Conservation (phyloP, 768 basidiomycete genomes). For the Mycena polygramma region DNA sequence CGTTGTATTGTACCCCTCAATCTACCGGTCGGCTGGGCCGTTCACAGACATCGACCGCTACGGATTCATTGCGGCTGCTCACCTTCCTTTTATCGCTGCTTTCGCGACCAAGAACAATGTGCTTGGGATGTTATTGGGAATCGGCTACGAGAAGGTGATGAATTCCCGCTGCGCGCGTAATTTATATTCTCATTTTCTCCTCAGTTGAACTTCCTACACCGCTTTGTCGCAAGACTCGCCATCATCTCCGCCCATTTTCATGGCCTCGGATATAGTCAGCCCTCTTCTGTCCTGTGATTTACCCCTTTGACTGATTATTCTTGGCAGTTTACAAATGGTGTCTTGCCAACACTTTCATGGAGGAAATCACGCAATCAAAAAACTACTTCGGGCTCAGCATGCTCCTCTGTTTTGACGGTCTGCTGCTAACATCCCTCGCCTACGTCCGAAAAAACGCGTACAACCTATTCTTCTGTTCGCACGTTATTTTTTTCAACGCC, state of each 20-base stretch:
- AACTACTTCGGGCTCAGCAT: slow-evolving; percentile 58
- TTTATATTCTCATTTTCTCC: not conserved
- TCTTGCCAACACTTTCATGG: not conserved
- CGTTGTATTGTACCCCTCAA: not conserved
- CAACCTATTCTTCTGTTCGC: slow-evolving; percentile 61
- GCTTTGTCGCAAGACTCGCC: slow-evolving; percentile 16
- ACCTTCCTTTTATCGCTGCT: slow-evolving; percentile 74
- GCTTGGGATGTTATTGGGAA: slow-evolving; percentile 68
- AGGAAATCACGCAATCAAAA: not conserved
- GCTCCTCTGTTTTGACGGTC: slow-evolving; percentile 64
- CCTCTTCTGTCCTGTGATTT: not conserved
- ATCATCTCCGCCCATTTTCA: slow-evolving; percentile 18
- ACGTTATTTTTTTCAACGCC: slow-evolving; percentile 70
- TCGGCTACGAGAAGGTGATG: slow-evolving; percentile 70
- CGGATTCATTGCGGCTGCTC: slow-evolving; percentile 70
- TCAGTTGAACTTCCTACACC: slow-evolving; percentile 23
- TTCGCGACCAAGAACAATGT: slow-evolving; percentile 80
- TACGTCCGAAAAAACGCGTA: slow-evolving; percentile 70
- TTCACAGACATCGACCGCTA: slow-evolving; percentile 63
- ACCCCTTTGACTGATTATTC: not conserved
- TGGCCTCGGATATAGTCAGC: slow-evolving; percentile 66
- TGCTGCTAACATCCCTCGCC: slow-evolving; percentile 73
- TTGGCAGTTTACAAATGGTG: slow-evolving; percentile 27
- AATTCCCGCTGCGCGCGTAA: slow-evolving; percentile 38
- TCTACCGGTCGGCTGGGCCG: slow-evolving; percentile 55